phyloP scores from a whole-genome alignment of 306 rosid species.

The Luffa aegyptiaca region DNA sequence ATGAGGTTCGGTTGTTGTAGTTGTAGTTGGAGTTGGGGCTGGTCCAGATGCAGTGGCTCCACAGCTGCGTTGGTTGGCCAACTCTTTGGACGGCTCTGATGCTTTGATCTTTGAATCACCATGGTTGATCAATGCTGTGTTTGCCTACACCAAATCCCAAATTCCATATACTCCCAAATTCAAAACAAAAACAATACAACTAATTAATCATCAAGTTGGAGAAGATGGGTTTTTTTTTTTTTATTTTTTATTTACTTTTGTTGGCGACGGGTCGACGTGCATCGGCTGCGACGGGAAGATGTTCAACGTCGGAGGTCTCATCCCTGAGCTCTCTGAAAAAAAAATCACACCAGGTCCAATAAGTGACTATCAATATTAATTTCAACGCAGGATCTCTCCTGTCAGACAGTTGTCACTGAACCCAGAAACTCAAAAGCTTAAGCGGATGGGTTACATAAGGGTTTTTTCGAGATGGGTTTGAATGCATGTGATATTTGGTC shows the following conservation, averaged over 20 bases:
- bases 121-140: conserved; percentile 35
- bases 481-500: not conserved
- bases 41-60: conserved; percentile 15
- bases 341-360: not conserved
- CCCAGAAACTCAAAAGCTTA: not conserved
- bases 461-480: not conserved
- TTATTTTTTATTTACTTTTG: conserved; percentile 31
- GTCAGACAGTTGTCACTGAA: not conserved
- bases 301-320: conserved; percentile 93
- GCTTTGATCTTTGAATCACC: conserved; percentile 42
- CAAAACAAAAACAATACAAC: not conserved
- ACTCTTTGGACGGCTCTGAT: conserved; percentile 55
- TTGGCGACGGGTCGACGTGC: conserved; percentile 66
- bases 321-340: conserved; percentile 30
- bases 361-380: no score
- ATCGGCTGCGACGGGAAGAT: conserved; percentile 97
- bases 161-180: not conserved
- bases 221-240: not conserved
- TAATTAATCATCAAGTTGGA: not conserved
- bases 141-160: conserved; percentile 22
- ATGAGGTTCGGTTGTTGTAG: not conserved
- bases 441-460: not conserved
- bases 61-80: conserved; percentile 42
- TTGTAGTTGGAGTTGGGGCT: not conserved
- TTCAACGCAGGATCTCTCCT: no score